These are phyloP conservation scores for Trifolium dubium DNA, from an alignment of 306 rosid species.

Conservation along the genomic window DNA sequence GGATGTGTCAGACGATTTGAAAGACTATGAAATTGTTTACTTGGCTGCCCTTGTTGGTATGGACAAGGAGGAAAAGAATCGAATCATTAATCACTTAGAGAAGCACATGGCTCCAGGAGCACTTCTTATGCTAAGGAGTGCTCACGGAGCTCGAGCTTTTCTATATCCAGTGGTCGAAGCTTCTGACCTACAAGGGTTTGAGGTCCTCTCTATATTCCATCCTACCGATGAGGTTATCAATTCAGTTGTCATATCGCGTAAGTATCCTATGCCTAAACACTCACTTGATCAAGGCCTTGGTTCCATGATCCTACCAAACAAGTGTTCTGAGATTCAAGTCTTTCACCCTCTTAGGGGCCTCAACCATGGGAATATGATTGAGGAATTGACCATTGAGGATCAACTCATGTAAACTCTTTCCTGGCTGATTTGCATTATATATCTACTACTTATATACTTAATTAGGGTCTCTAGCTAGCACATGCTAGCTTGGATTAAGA, in stretches of 20 bases:
- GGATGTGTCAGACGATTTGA: slow-evolving; percentile 54
- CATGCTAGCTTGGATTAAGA: slow-evolving; percentile 20
- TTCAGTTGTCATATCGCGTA: slow-evolving; percentile 75
- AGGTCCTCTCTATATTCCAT: slow-evolving; percentile 76
- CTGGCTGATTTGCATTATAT: slow-evolving; percentile 4
- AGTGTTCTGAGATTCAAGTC: slow-evolving; percentile 67
- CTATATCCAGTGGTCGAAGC: slow-evolving; percentile 84
- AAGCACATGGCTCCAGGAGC: slow-evolving; percentile 75
- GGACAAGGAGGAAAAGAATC: slow-evolving; percentile 65
- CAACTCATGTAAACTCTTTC: slow-evolving; percentile 39
- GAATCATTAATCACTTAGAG: slow-evolving; percentile 63
- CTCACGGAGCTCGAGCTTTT: slow-evolving; percentile 89
- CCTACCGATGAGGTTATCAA: slow-evolving; percentile 84
- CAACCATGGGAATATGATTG: slow-evolving; percentile 66
- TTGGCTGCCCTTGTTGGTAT: slow-evolving; percentile 92
- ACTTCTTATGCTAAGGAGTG: slow-evolving; percentile 78
- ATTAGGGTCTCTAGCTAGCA: slow-evolving; percentile 29
- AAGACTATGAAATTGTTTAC: slow-evolving; percentile 70
- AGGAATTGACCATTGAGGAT: slow-evolving; percentile 64
- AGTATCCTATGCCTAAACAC: slow-evolving; percentile 42
- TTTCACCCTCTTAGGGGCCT: slow-evolving; percentile 56
- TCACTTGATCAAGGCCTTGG: slow-evolving; percentile 48
- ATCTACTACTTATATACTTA: slow-evolving; percentile 8
- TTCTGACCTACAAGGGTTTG: slow-evolving; percentile 69
- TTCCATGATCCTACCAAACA: slow-evolving; percentile 52